Percentiles rank a stretch among this genome's conserved stretches.
Conservation (phyloP, 2,329 filamentous ascomycete genomes). For the Emergomyces africanus region DNA sequence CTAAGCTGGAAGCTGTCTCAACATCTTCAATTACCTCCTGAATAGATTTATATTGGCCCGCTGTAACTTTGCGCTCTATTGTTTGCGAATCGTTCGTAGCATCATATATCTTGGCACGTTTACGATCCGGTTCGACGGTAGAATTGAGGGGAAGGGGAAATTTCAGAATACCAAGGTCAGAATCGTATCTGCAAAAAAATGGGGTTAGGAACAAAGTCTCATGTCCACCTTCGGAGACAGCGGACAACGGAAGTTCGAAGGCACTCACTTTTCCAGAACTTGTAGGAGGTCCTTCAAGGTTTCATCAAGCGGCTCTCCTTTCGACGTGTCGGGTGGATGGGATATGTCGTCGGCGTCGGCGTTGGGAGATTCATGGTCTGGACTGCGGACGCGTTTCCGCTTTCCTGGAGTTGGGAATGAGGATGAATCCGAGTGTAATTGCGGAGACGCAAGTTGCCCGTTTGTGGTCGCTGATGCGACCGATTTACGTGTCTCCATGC, state of each 20-base stretch:
- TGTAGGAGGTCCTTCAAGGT: slow-evolving; percentile 24
- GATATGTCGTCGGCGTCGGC: slow-evolving; percentile 15
- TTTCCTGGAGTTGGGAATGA: slow-evolving; percentile 26
- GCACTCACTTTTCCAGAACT: slow-evolving; percentile 20
- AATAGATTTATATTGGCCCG: slow-evolving; percentile 27
- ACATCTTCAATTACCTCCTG: slow-evolving; percentile 32
- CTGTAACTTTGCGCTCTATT: slow-evolving; percentile 27
- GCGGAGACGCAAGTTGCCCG: slow-evolving; percentile 20
- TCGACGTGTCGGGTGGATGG: slow-evolving; percentile 1
- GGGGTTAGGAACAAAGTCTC: slow-evolving; percentile 10
- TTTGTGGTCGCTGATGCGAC: slow-evolving; percentile 22
- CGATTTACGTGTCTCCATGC: slow-evolving; percentile 18
- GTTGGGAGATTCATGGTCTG: slow-evolving; percentile 18
- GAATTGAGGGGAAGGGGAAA: slow-evolving; percentile 24
- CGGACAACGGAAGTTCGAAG: not conserved
- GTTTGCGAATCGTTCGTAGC: slow-evolving; percentile 13
- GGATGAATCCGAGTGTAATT: slow-evolving; percentile 17
- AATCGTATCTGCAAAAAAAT: slow-evolving; percentile 27
- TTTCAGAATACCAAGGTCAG: slow-evolving; percentile 31
- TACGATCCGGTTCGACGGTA: slow-evolving; percentile 28
- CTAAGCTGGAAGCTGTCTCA: slow-evolving; percentile 24
- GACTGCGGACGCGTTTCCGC: slow-evolving; percentile 28
- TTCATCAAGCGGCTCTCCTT: slow-evolving; percentile 20
- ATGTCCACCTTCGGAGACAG: not conserved
- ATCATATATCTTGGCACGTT: slow-evolving; percentile 30